A percentile compares a stretch with the other conserved stretches of the same genome.
phyloP scores from a whole-genome alignment of 176 grass and related monocot genomes.

The Carex scoparia region DNA sequence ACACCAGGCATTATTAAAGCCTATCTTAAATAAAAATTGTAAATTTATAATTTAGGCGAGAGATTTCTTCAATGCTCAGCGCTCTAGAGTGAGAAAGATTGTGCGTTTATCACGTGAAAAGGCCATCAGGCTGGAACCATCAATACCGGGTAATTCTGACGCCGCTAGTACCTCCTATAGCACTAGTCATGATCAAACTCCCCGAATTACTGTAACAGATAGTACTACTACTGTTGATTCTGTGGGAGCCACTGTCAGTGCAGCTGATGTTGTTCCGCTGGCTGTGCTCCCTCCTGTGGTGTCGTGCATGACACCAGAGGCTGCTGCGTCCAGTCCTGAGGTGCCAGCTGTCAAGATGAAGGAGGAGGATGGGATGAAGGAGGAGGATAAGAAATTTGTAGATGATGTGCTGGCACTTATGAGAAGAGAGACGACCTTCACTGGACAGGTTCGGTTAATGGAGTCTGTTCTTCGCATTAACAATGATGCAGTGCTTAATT shows the following conservation, averaged over 20 bases:
- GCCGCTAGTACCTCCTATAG: not conserved
- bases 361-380: constrained; percentile 20
- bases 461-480: constrained; percentile 84
- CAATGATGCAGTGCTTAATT: constrained; percentile 64
- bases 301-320: not conserved
- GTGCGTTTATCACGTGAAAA: constrained; percentile 69
- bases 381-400: constrained; percentile 84
- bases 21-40: not conserved
- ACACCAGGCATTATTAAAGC: not conserved
- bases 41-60: constrained; percentile 39
- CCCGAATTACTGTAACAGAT: not conserved
- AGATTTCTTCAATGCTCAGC: constrained; percentile 82
- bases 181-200: not conserved
- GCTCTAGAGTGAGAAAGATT: constrained; percentile 75
- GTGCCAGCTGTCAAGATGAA: not conserved
- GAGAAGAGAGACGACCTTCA: constrained; percentile 75
- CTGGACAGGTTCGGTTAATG: constrained; percentile 87
- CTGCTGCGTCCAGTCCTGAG: not conserved
- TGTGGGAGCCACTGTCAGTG: not conserved
- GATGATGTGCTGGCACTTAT: constrained; percentile 81
- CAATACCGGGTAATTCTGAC: constrained; percentile 32
- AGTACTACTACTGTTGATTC: not conserved
- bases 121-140: constrained; percentile 40
- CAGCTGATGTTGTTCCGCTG: not conserved
- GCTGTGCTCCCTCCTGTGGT: not conserved